Base-by-base conservation (phyloP, 345 rosid species). In the Hibiscus trionum region DNA sequence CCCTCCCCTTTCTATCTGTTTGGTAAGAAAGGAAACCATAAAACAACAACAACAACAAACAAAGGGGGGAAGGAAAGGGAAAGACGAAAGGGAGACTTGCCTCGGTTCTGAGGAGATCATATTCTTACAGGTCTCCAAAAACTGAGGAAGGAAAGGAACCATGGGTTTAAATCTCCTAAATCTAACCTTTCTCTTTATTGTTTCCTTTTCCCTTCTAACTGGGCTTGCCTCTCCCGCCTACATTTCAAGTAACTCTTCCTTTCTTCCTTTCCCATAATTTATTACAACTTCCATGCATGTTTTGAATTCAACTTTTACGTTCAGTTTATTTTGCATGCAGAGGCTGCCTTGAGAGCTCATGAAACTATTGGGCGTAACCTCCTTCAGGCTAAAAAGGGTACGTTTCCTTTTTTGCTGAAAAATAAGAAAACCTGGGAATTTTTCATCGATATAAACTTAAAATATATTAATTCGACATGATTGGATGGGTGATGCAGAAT, bases 341-440 rank as follows among this genome's bases (percentile, higher is more conserved):
- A 84, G 82, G 79, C 81, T 77, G 73, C 74, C 62, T 74, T 85
- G 58, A 78, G 76, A 64, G 58, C 79, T 21, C 80, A 78, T 60
- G 81, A 73, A 77, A 42, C 71, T 33, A 56, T 80, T 21, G 82
- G 86, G 74, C 91, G 95, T 72, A 64, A 76, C 80, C 97, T 91
- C 70, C 95, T 91, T 66, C 97, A 91, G 79, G 81, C 86, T 69
- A 83, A 77, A 77, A 75, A 69, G 71, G 5, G 93, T 89, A 77
- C 62, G 85, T 61, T 50, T 39, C 64, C 44, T 69, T 66, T 37
- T 7, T 5, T 10, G 12, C 19, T 4, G 9, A 0, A 10, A 17
- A 17, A 24, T 4, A 62, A 61, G 3, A 33, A 60, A 33, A 61
- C 8, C 1, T 3, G 8, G 42, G 42, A 1, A 6, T 7, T 37